Conservation (phyloP, 2,329 filamentous ascomycete species). For the Emergomyces orientalis region DNA sequence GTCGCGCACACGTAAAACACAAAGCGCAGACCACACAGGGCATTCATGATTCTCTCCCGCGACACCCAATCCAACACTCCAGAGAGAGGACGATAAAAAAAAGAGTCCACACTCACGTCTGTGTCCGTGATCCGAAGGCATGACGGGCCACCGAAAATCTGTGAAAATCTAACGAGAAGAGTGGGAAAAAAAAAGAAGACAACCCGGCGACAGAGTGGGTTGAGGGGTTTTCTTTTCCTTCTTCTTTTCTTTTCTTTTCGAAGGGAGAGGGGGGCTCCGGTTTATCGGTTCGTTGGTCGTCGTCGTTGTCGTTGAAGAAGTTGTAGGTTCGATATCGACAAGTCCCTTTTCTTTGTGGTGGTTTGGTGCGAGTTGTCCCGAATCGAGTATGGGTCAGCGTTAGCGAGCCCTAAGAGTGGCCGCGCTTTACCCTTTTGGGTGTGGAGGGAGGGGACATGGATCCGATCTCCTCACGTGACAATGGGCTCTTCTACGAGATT, state of each 20-base stretch:
- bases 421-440: neutral
- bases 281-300: neutral
- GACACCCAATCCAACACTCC: slow-evolving; percentile 1
- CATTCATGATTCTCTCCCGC: neutral
- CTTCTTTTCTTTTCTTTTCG: neutral
- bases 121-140: slow-evolving; percentile 82
- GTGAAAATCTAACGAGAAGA: slow-evolving; percentile 21
- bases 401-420: slow-evolving; percentile 1
- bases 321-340: slow-evolving; percentile 5
- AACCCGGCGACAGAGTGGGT: slow-evolving; percentile 3
- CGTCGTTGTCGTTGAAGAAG: slow-evolving; percentile 4
- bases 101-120: slow-evolving; percentile 55
- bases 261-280: neutral
- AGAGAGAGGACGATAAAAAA: neutral
- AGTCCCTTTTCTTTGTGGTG: slow-evolving; percentile 5
- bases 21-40: neutral
- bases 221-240: neutral
- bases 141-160: slow-evolving; percentile 44
- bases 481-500: neutral
- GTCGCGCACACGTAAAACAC: slow-evolving; percentile 1
- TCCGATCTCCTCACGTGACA: neutral
- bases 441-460: neutral
- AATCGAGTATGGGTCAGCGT: neutral
- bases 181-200: neutral
- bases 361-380: slow-evolving; percentile 2